phyloP scores from a whole-genome alignment of 352 stramenopile species.

The Peronosclerospora sorghi region DNA sequence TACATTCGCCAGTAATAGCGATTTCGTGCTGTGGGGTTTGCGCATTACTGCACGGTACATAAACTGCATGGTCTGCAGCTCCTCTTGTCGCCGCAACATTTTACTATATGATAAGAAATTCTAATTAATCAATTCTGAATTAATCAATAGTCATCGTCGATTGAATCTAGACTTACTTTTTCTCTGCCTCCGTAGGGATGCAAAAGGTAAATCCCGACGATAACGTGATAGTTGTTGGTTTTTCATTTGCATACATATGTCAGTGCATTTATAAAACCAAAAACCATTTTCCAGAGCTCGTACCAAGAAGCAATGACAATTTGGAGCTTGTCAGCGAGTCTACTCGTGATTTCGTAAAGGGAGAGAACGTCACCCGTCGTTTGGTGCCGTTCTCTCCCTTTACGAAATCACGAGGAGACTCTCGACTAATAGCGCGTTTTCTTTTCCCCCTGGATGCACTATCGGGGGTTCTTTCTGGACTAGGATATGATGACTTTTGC shows the following conservation, averaged over 20 bases:
- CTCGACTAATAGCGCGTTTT: too few species aligned
- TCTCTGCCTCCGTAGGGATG: constrained; percentile 17
- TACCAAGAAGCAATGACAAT: constrained; percentile 11
- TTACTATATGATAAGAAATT: constrained; percentile 7
- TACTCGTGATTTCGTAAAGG: constrained; percentile 45
- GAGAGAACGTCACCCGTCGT: constrained; percentile 65
- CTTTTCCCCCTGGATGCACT: constrained; percentile 13
- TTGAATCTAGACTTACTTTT: constrained; percentile 12
- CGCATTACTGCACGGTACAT: constrained; percentile 32
- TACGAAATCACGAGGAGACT: too few species aligned
- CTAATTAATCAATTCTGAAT: too few species aligned
- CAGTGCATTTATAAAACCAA: neutral
- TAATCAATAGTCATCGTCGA: neutral
- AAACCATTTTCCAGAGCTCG: neutral
- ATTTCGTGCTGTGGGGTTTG: constrained; percentile 27
- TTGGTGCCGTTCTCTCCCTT: too few species aligned
- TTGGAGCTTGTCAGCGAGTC: constrained; percentile 4
- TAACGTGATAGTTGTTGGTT: constrained; percentile 10
- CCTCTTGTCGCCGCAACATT: constrained; percentile 26
- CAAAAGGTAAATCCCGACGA: constrained; percentile 32
- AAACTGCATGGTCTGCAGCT: constrained; percentile 33
- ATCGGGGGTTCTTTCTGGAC: constrained; percentile 5
- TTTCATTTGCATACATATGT: constrained; percentile 4
- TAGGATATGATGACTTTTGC: constrained; percentile 23
- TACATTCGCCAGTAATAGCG: constrained; percentile 26